phyloP scores from a whole-genome alignment of 2,329 filamentous ascomycete genomes.

The Septoria petroselini region DNA sequence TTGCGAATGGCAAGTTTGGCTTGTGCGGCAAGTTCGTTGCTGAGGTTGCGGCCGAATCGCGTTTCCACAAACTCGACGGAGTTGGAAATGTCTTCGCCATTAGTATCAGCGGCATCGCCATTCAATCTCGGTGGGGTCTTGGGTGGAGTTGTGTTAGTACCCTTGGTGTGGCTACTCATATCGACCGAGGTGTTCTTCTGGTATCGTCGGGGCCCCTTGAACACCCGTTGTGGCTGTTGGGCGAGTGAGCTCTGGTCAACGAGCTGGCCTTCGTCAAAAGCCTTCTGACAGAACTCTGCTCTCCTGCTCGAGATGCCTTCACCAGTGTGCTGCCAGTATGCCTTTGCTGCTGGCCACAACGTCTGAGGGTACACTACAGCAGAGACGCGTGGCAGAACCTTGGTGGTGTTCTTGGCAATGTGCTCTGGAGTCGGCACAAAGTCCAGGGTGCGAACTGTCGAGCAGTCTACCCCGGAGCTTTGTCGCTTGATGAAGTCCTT shows the following conservation, averaged over 20 bases:
- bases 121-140: conserved; percentile 16
- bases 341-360: conserved; percentile 71
- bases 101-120: conserved; percentile 22
- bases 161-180: conserved; percentile 22
- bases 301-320: conserved; percentile 88
- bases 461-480: conserved; percentile 51
- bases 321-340: conserved; percentile 96
- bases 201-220: conserved; percentile 77
- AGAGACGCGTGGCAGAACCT: conserved; percentile 47
- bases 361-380: conserved; percentile 67
- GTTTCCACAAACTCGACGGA: conserved; percentile 84
- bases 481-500: conserved; percentile 66
- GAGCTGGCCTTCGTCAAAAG: conserved; percentile 68
- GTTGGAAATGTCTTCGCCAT: conserved; percentile 55
- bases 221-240: conserved; percentile 40
- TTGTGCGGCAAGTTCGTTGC: conserved; percentile 71
- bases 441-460: conserved; percentile 57
- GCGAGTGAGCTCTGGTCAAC: conserved; percentile 47
- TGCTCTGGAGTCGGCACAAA: conserved; percentile 61
- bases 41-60: conserved; percentile 87
- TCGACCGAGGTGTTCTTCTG: conserved; percentile 61
- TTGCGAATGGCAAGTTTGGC: conserved; percentile 82
- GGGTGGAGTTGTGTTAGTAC: conserved; percentile 19
- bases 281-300: conserved; percentile 79
- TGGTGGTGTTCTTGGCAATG: conserved; percentile 36